Evolutionary conservation across 176 grass and related monocot species (phyloP), one percentile per base, ranked within the genome.

Genomic region (Musa troglodytarum): DNA sequence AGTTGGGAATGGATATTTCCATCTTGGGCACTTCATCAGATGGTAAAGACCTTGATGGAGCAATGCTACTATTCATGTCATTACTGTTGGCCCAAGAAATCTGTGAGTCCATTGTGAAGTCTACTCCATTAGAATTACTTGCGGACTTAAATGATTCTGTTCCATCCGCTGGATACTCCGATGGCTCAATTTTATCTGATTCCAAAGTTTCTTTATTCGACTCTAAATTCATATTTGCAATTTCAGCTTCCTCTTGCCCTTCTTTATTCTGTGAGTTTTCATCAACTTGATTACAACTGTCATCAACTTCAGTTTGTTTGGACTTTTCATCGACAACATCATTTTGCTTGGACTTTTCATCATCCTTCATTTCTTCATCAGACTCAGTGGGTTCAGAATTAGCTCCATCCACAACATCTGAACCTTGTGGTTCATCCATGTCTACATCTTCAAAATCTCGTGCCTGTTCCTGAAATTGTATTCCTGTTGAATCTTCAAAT

Each of bases 401-500:
- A 11, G 54, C 74, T 86, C 59, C 80, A 78, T 85, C 79, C 78
- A 68, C 80, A 12, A 68, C 17, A 14, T 83, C 86, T 25, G 52
- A 68, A 78, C 83, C 70, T 58, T 91, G 82, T 63, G 81, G 19
- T 23, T 75, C 80, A n/a, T 91, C 83, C 82, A 87, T 88, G 50
- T 80, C 77, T 49, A 62, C 72, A 80, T 97, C 90, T 74, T 89
- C 78, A 2, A 43, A 77, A 76, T 84, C 79, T 34, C 88, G 77
- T n/a, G 87, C 80, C 78, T 83, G 79, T 68, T 93, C 90, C 72
- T 79, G 65, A 72, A 97, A 76, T 71, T 91, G 76, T 43, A 77
- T 84, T 68, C 80, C 90, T 73, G 84, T 80, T 63, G 78, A 84
- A 65, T 93, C 90, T 83, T 98, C 84, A 89, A 93, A 93, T 72